Conservation (phyloP, 179 eudicot genomes). For the Camellia oleifera region DNA sequence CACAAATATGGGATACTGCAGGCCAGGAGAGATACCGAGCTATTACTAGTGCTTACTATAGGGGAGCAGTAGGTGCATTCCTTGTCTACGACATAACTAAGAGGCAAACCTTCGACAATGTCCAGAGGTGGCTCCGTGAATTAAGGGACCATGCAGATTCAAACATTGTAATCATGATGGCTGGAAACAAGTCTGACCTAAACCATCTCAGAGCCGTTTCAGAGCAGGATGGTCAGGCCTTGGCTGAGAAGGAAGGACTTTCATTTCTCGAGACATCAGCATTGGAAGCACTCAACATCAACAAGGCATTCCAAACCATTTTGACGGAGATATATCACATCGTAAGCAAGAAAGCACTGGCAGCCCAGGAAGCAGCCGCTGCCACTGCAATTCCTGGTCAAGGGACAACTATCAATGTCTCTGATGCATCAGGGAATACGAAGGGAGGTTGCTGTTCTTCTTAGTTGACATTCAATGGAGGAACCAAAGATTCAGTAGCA, state of each 20-base stretch:
- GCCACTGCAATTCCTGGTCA: conserved; percentile 35
- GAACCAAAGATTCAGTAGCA: conserved; percentile 2
- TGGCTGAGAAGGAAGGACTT: conserved; percentile 88
- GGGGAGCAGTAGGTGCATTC: conserved; percentile 85
- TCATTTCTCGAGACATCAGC: conserved; percentile 96
- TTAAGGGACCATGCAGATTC: conserved; percentile 87
- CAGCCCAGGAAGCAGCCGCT: conserved; percentile 41
- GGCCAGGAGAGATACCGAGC: conserved; percentile 93
- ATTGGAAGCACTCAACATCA: conserved; percentile 68
- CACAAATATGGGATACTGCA: conserved; percentile 93
- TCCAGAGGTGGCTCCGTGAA: conserved; percentile 83
- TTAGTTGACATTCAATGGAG: conserved; percentile 9
- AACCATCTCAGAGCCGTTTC: conserved; percentile 75
- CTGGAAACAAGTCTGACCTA: conserved; percentile 84
- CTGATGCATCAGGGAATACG: conserved; percentile 28
- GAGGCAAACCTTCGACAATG: conserved; percentile 80
- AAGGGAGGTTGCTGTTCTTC: conserved; percentile 40
- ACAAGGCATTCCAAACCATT: conserved; percentile 60
- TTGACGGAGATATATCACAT: conserved; percentile 53
- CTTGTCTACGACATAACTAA: conserved; percentile 61
- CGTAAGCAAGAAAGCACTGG: conserved; percentile 55
- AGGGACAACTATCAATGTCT: conserved; percentile 42
- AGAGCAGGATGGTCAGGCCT: conserved; percentile 71
- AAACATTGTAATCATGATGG: conserved; percentile 85
- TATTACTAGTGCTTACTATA: conserved; percentile 83